Conservation (phyloP, 345 rosid genomes). For the Heritiera fomes region DNA sequence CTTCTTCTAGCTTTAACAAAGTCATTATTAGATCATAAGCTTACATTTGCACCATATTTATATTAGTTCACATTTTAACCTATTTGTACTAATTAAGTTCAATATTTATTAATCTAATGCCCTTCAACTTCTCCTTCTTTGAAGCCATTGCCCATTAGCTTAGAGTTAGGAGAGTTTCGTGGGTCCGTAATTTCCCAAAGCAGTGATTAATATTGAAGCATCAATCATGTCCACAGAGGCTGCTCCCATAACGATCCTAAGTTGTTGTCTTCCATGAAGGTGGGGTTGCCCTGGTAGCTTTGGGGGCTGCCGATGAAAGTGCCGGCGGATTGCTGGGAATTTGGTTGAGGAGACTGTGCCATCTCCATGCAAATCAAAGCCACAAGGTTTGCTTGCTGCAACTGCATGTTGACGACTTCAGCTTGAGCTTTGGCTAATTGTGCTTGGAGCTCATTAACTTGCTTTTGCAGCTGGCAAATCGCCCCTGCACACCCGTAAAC, state of each 20-base stretch:
- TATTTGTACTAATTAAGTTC: neutral
- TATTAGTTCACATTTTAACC: neutral
- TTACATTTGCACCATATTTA: neutral
- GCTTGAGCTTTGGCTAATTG: constrained; percentile 81
- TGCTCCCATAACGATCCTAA: constrained; percentile 51
- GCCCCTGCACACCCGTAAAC: constrained; percentile 93
- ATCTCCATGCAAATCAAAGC: constrained; percentile 61
- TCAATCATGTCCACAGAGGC: constrained; percentile 66
- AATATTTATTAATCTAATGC: constrained; percentile 23
- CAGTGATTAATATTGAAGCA: neutral
- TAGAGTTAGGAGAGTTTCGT: constrained; percentile 42
- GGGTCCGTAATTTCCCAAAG: neutral
- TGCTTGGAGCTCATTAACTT: constrained; percentile 83
- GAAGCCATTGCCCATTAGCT: constrained; percentile 11
- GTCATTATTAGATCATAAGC: constrained; percentile 16
- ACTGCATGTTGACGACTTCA: constrained; percentile 63
- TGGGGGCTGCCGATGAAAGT: constrained; percentile 35
- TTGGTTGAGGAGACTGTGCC: constrained; percentile 45
- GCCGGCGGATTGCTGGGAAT: constrained; percentile 33
- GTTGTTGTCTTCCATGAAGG: constrained; percentile 44
- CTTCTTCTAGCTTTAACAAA: constrained; percentile 33
- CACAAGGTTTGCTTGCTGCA: constrained; percentile 66
- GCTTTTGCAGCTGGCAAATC: constrained; percentile 80
- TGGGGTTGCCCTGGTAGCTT: constrained; percentile 40
- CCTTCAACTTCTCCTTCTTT: constrained; percentile 42